Conservation (phyloP, 768 basidiomycete genomes). For the Porphyrellus cyaneotinctus region DNA sequence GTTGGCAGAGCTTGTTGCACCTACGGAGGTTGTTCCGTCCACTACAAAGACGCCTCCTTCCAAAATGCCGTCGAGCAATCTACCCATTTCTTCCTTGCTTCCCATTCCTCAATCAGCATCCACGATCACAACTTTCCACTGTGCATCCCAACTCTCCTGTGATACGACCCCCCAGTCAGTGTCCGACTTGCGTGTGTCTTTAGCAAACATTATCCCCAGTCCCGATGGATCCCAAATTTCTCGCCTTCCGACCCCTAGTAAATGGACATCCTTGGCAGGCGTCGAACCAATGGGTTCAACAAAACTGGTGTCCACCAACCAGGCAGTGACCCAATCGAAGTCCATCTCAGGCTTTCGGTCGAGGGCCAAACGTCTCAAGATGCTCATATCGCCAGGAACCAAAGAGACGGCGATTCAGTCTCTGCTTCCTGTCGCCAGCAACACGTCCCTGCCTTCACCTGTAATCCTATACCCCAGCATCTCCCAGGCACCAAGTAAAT, state of each 20-base stretch:
- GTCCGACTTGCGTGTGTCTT: conserved; percentile 20
- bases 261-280: conserved; percentile 26
- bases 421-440: conserved; percentile 13
- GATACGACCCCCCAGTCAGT: conserved; percentile 2
- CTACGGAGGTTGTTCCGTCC: background rate
- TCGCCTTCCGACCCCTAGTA: conserved; percentile 21
- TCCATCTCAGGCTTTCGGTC: conserved; percentile 31
- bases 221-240: conserved; percentile 20
- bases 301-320: background rate
- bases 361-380: conserved; percentile 20
- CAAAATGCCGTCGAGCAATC: conserved; percentile 21
- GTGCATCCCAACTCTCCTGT: conserved; percentile 19
- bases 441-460: conserved; percentile 4
- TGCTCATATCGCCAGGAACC: conserved; percentile 1
- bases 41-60: conserved; percentile 14
- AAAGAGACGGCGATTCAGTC: conserved; percentile 2
- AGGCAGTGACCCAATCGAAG: conserved; percentile 18
- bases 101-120: conserved; percentile 32
- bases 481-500: conserved; percentile 22
- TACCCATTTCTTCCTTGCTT: conserved; percentile 11
- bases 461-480: conserved; percentile 13
- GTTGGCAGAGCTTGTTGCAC: background rate
- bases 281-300: conserved; percentile 15
- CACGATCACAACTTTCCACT: conserved; percentile 23
- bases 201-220: background rate